Evolutionary conservation across 202 grass and related monocot genomes (phyloP), one percentile per base, ranked within the genome.

Genomic region (Dendrocalamus latiflorus): DNA sequence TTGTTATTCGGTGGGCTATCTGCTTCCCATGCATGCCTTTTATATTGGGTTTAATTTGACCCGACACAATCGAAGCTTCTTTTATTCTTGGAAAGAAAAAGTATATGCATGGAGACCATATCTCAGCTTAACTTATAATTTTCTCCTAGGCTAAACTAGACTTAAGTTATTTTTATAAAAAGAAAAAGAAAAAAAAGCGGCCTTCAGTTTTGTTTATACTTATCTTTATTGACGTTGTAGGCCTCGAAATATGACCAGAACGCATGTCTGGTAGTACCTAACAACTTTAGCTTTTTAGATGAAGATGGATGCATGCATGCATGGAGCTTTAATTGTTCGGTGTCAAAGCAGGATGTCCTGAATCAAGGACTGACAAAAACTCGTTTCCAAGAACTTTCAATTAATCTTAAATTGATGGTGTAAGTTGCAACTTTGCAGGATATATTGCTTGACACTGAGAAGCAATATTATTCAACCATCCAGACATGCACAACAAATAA

Each of bases 261-360:
- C 5, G 59, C n/a, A 37, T 25, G 56, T 37, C 25, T 25, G 30
- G 34, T 64, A 17, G 62, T 79, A 69, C 57, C 67, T 79, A 85
- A 85, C 36, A 79, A 48, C 45, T 43, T 64, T 79, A 71, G 75
- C 75, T 85, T 85, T 85, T 25, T 16, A 22, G 10, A 34, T 37
- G 59, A 63, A 17, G 8, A 62, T n/a, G 14, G 16, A 77, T 8
- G 10, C 11, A 45, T 63, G 17, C 42, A 64, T 33, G 20, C 39
- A 68, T 43, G 37, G n/a, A 16, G 11, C 41, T 26, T 42, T 39
- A n/a, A 9, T 37, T 24, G 10, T 43, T 68, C 43, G 38, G 38
- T 43, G n/a, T 21, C 9, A 42, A 67, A 67, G 64, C 10, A 22
- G 65, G 65, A 68, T 42, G 2, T 24, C 13, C 13, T 43, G 5